Evolutionary conservation across 495 filamentous ascomycete genomes (phyloP), one percentile per base, ranked within the genome.

Genomic region (Polyplosphaeria fusca): DNA sequence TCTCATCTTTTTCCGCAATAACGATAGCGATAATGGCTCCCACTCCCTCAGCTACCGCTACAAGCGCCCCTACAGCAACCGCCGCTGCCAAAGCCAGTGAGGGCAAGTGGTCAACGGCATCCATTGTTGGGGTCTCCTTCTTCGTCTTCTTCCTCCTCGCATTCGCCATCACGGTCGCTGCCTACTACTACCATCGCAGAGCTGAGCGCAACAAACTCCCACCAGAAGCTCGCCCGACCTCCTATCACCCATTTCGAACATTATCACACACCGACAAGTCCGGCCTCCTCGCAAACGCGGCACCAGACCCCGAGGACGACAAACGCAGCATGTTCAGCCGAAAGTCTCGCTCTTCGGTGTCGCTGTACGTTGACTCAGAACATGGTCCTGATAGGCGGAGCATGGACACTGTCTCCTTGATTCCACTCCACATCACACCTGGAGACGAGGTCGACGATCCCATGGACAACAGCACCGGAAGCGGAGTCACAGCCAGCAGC

Each of bases 371-470:
- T 23, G 45, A 50, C 38, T 14, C 44, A 2, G 52, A 52, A 7
- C 14, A 24, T 11, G 18, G 23, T 26, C 7, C 7, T 7, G 13
- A 22, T 18, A 37, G 59, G 4, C 37, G n/a, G 3, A 56, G 52
- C 47, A 47, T 52, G 38, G 59, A 62, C 13, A 55, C 43, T 1
- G 28, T 55, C 14, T 30, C 13, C 23, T 26, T 62, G 19, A 55
- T 62, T n/a, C 59, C 59, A 1, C 47, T 62, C 2, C 37, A 46
- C n/a, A 54, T 62, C 30, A 62, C 47, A 2, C 52, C 59, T 19
- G 46, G 19, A 13, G 52, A 57, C 24, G 52, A 47, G 18, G 22
- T 38, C 3, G 45, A 55, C n/a, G 37, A 60, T 49, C 35, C 49
- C 14, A 43, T 55, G 11, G 23, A 47, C 20, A 22, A 4, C 2